Evolutionary conservation across 805 yeast species (phyloP).

Genomic region (Wickerhamomyces queroliae): DNA sequence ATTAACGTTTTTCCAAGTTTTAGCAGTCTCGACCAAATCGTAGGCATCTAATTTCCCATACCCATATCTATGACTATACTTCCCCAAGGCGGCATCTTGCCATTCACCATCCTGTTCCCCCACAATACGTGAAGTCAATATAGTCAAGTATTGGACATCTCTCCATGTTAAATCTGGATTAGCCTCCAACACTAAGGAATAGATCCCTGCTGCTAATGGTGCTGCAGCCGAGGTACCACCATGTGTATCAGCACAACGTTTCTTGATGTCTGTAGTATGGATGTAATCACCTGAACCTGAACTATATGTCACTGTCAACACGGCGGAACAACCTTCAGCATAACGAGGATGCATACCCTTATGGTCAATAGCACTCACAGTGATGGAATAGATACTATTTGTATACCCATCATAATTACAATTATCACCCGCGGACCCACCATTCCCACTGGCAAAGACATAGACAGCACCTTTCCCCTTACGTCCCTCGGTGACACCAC

Average conservation of each 20-base stretch:
- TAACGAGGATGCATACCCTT: slow-evolving; percentile 83
- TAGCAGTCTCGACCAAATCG: slow-evolving; percentile 64
- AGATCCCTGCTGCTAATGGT: slow-evolving; percentile 95
- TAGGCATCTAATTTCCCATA: slow-evolving; percentile 90
- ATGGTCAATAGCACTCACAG: slow-evolving; percentile 90
- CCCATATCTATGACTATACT: slow-evolving; percentile 83
- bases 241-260: slow-evolving; percentile 65
- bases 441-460: slow-evolving; percentile 96
- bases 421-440: slow-evolving; percentile 75
- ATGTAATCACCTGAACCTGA: slow-evolving; percentile 89
- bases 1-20: slow-evolving; percentile 75
- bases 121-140: slow-evolving; percentile 64
- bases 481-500: slow-evolving; percentile 81
- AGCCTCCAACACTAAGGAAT: slow-evolving; percentile 73
- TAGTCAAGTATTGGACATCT: slow-evolving; percentile 82
- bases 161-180: slow-evolving; percentile 93
- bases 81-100: slow-evolving; percentile 64
- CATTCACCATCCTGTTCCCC: slow-evolving; percentile 64
- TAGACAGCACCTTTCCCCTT: slow-evolving; percentile 76
- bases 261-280: slow-evolving; percentile 76
- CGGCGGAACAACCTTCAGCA: slow-evolving; percentile 92
- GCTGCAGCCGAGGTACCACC: slow-evolving; percentile 99
- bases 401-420: slow-evolving; percentile 98
- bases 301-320: slow-evolving; percentile 87
- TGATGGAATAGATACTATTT: slow-evolving; percentile 88